Percentiles rank a stretch among this genome's conserved stretches.
phyloP scores from a whole-genome alignment of 257 asterid genomes.

The Salvia miltiorrhiza region DNA sequence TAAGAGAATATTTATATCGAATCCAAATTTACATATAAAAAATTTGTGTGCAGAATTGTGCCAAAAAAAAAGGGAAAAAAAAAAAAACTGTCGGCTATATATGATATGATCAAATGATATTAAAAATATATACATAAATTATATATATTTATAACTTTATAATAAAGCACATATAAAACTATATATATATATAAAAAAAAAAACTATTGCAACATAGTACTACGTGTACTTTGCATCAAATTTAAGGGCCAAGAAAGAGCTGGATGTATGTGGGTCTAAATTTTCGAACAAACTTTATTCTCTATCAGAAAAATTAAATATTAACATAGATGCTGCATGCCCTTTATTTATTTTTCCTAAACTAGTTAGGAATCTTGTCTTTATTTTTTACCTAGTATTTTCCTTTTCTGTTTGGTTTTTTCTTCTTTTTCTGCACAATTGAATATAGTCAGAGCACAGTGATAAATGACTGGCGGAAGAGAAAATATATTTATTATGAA shows the following conservation, averaged over 20 bases:
- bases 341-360: neutral
- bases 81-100: no score
- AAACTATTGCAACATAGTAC: neutral
- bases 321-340: neutral
- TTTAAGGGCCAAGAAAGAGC: neutral
- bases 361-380: conserved; percentile 12
- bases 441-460: neutral
- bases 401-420: neutral
- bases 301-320: neutral
- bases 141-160: no score
- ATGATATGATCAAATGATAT: no score
- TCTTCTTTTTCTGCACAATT: neutral
- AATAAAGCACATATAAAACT: no score
- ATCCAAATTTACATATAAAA: no score
- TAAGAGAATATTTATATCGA: no score
- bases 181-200: no score
- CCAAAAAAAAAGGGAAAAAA: no score
- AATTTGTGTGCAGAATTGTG: no score
- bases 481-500: no score
- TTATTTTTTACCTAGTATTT: neutral
- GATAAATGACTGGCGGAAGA: neutral
- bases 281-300: neutral
- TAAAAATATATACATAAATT: no score
- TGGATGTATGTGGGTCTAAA: neutral
- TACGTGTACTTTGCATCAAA: neutral